Percentiles rank a stretch among this genome's conserved stretches.
phyloP scores from a whole-genome alignment of 2,329 filamentous ascomycete genomes.

The Fusarium sterilihyphosum region DNA sequence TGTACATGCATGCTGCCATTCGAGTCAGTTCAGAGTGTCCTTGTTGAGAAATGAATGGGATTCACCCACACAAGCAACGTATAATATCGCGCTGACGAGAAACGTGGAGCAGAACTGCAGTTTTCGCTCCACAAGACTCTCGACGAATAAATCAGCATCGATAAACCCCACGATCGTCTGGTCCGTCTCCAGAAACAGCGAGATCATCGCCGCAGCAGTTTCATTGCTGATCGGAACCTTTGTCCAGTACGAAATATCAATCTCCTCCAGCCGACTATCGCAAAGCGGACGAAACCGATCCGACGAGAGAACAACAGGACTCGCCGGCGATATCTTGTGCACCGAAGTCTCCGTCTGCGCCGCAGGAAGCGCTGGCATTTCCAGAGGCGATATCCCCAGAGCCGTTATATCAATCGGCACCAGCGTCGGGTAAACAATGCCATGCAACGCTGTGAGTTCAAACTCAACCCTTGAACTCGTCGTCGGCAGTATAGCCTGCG shows the following conservation, averaged over 20 bases:
- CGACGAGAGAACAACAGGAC: neutral
- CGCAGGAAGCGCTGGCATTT: neutral
- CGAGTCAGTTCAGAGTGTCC: too few relatives aligned
- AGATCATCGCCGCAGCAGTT: neutral
- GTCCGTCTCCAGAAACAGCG: neutral
- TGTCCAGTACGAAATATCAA: constrained; percentile 3
- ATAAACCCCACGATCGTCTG: neutral
- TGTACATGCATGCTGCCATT: neutral
- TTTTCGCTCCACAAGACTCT: neutral
- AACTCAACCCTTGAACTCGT: neutral
- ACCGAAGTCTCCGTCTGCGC: neutral
- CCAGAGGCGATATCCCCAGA: neutral
- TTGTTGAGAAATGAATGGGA: too few relatives aligned
- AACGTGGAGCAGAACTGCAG: neutral
- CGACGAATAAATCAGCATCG: neutral
- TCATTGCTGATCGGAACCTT: constrained; percentile 1
- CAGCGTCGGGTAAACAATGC: neutral
- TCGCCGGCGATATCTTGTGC: neutral
- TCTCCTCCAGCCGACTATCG: neutral
- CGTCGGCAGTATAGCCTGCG: neutral
- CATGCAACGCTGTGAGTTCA: constrained; percentile 2
- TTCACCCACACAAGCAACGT: neutral
- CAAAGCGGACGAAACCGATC: neutral
- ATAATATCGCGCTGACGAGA: neutral
- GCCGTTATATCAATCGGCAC: neutral